phyloP scores from a whole-genome alignment of 225 moss, liverwort and hornwort species.

The Anthoceros angustus region DNA sequence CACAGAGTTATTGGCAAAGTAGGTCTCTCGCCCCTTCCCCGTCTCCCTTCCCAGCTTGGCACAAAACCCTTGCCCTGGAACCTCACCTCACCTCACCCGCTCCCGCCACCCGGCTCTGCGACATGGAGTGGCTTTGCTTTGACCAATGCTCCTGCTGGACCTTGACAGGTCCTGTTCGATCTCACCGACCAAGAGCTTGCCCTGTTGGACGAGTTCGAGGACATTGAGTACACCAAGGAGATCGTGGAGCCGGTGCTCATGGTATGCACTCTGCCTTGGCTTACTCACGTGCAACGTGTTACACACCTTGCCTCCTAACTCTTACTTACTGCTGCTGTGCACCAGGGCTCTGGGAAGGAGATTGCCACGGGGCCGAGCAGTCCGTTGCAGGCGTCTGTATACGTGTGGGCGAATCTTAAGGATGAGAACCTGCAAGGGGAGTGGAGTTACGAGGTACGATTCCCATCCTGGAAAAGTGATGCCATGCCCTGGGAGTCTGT shows the following conservation, averaged over 20 bases:
- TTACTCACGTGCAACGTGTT: no score
- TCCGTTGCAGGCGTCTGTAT: slow-evolving; percentile 36
- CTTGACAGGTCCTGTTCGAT: slow-evolving; percentile 27
- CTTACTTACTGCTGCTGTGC: no score
- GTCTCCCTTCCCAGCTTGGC: no score
- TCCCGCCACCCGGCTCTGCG: no score
- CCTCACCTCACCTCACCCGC: no score
- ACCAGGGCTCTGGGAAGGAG: slow-evolving; percentile 16
- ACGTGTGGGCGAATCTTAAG: slow-evolving; percentile 46
- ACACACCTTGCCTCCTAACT: no score
- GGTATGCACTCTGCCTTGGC: background rate
- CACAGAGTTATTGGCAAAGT: slow-evolving; percentile 73
- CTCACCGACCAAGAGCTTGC: slow-evolving; percentile 49
- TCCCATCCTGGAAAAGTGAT: no score
- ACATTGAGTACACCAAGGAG: slow-evolving; percentile 47
- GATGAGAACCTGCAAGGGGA: slow-evolving; percentile 52
- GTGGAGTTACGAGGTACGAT: slow-evolving; percentile 67
- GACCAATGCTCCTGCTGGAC: no score
- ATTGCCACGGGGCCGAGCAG: slow-evolving; percentile 12
- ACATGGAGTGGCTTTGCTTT: no score
- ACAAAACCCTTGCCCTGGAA: no score
- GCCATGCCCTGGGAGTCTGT: no score
- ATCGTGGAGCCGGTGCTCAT: slow-evolving; percentile 29
- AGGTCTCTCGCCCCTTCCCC: background rate
- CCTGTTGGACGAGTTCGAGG: slow-evolving; percentile 69